phyloP scores from a whole-genome alignment of 306 rosid genomes.

The Erythrophleum fordii region DNA sequence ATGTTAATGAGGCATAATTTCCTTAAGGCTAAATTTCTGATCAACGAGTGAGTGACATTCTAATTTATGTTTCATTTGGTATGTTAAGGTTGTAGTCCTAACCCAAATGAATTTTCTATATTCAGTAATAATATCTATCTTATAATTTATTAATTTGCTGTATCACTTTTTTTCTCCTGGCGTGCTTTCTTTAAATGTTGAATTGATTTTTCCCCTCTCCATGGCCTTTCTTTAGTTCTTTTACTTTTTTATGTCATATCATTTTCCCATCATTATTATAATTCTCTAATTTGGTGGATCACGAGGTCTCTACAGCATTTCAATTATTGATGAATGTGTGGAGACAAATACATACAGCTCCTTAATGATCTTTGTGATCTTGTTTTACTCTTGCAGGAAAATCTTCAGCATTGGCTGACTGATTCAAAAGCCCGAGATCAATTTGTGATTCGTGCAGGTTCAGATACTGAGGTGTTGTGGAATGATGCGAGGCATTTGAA shows the following conservation, averaged over 20 bases:
- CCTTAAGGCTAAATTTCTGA: background rate
- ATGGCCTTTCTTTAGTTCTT: background rate
- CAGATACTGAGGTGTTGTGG: slow-evolving; percentile 81
- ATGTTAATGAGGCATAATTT: background rate
- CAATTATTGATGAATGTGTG: background rate
- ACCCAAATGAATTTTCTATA: background rate
- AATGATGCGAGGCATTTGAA: slow-evolving; percentile 77
- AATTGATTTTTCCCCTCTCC: background rate
- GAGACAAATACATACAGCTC: slow-evolving; percentile 8
- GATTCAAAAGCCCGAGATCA: slow-evolving; percentile 81
- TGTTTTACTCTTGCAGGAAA: slow-evolving; percentile 55
- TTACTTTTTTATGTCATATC: background rate
- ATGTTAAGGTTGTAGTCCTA: background rate
- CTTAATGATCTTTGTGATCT: background rate
- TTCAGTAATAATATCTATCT: background rate
- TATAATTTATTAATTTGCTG: background rate
- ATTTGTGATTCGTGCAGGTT: slow-evolving; percentile 71
- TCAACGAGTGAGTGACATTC: background rate
- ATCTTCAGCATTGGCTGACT: slow-evolving; percentile 77
- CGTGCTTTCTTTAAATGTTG: background rate
- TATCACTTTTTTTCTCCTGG: background rate
- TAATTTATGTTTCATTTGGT: background rate
- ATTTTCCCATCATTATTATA: background rate
- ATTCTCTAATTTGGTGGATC: slow-evolving; percentile 9
- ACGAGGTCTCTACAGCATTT: background rate